Percentiles rank a stretch among this genome's conserved stretches.
phyloP scores from a whole-genome alignment of 345 rosid species.

The thale cress (Arabidopsis thaliana) region TAIR10.1 NC_003074.8:8776501-8777000 shows the following conservation, averaged over 20 bases:
- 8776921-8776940: conserved; percentile 98
- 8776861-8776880: conserved; percentile 79
- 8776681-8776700: conserved; percentile 81
- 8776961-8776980: conserved; percentile 86
- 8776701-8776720: conserved; percentile 71
- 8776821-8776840: background rate
- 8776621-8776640: conserved; percentile 2
- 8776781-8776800: conserved; percentile 37
- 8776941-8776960: conserved; percentile 82
- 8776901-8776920: conserved; percentile 66
- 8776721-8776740: conserved; percentile 90
- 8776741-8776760: conserved; percentile 53
- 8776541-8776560: conserved; percentile 57
- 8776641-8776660: background rate
- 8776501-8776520: conserved; percentile 78
- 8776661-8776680: conserved; percentile 54
- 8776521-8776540: conserved; percentile 81
- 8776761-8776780: conserved; percentile 94
- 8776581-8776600: conserved; percentile 35
- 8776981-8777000: conserved; percentile 74
- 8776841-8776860: background rate
- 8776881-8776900: conserved; percentile 90
- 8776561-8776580: conserved; percentile 74
- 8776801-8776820: conserved; percentile 3
- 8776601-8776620: conserved; percentile 43